Evolutionary conservation across 2,329 filamentous ascomycete genomes (phyloP).

Genomic region (Phaeosphaeriaceae sp.): DNA sequence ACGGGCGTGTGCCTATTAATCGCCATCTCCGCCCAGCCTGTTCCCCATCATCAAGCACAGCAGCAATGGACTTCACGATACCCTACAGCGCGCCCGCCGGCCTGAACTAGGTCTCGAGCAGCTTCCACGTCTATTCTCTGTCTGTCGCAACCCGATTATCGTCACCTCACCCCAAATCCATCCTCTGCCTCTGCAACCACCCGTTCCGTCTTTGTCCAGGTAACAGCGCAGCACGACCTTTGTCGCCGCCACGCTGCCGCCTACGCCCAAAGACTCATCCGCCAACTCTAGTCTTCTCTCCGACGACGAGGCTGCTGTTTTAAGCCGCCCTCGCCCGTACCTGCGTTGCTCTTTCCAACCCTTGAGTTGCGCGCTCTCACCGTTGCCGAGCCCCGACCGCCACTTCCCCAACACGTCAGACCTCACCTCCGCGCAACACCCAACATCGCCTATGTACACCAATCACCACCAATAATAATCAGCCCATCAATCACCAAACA

Average conservation of each 20-base stretch:
- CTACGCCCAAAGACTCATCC: slow-evolving; percentile 29
- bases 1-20: slow-evolving; percentile 35
- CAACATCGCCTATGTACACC: slow-evolving; percentile 26
- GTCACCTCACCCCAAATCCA: neutral
- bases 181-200: slow-evolving; percentile 17
- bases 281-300: slow-evolving; percentile 19
- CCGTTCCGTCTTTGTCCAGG: slow-evolving; percentile 33
- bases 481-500: slow-evolving; percentile 8
- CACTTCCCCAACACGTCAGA: slow-evolving; percentile 38
- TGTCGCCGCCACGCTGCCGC: slow-evolving; percentile 38
- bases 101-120: slow-evolving; percentile 37
- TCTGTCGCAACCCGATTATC: slow-evolving; percentile 17
- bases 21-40: slow-evolving; percentile 34
- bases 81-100: slow-evolving; percentile 38
- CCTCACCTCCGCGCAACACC: slow-evolving; percentile 25
- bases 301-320: slow-evolving; percentile 25
- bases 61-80: slow-evolving; percentile 45
- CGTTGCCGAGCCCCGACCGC: slow-evolving; percentile 31
- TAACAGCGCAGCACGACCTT: slow-evolving; percentile 33
- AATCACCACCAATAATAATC: slow-evolving; percentile 35
- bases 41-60: slow-evolving; percentile 34
- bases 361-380: slow-evolving; percentile 17
- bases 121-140: slow-evolving; percentile 22
- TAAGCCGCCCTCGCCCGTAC: slow-evolving; percentile 13
- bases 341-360: slow-evolving; percentile 10